Percentiles rank a stretch among this genome's conserved stretches.
Conservation (phyloP, 1,139 yeast species). For the Blastobotrys buckinghamii region DNA sequence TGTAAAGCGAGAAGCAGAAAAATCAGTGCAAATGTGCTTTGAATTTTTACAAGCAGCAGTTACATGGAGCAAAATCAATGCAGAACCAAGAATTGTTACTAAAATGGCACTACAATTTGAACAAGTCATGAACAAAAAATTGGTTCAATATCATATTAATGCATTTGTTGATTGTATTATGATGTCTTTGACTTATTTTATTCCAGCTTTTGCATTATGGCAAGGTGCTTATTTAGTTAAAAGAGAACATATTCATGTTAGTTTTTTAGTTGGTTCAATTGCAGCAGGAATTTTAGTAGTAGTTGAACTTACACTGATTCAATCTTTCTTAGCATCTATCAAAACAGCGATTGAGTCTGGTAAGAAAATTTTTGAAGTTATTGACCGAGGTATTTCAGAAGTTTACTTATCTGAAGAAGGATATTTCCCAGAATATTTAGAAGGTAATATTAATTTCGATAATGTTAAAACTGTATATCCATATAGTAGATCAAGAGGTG, state of each 20-base stretch:
- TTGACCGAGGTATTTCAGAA: slow-evolving; percentile 1
- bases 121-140: not conserved
- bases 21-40: not conserved
- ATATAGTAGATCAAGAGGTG: no score
- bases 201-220: slow-evolving; percentile 2
- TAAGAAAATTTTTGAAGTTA: slow-evolving; percentile 4
- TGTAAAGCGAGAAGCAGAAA: not conserved
- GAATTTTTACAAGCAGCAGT: not conserved
- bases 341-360: not conserved
- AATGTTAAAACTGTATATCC: slow-evolving; percentile 76
- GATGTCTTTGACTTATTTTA: not conserved
- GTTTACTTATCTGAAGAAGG: not conserved
- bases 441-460: not conserved
- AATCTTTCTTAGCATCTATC: not conserved
- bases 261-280: not conserved
- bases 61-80: not conserved
- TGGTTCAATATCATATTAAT: not conserved
- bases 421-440: not conserved
- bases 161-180: not conserved
- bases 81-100: not conserved
- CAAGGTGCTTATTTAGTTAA: not conserved
- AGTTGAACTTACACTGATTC: not conserved
- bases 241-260: not conserved
- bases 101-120: slow-evolving; percentile 1
- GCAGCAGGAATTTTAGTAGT: slow-evolving; percentile 1